These are phyloP conservation scores for Paramecium bursaria DNA, from an alignment of 73 alveolate species.

Conservation along the genomic window DNA sequence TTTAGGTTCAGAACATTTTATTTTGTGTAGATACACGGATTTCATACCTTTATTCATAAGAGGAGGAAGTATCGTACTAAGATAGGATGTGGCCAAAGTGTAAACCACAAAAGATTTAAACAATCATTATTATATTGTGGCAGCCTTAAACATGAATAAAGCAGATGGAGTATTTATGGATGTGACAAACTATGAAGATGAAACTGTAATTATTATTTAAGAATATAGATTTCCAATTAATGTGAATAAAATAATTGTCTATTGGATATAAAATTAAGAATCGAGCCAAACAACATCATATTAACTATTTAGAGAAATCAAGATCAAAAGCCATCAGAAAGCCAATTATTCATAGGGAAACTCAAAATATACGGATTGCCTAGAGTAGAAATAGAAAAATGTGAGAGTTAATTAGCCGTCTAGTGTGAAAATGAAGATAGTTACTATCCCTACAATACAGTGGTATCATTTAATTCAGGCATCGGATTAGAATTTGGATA, in stretches of 20 bases:
- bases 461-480: slow-evolving; percentile 1
- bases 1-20: slow-evolving; percentile 12
- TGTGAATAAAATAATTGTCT: not conserved
- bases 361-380: slow-evolving; percentile 20
- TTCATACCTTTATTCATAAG: slow-evolving; percentile 1
- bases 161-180: slow-evolving; percentile 33
- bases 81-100: not conserved
- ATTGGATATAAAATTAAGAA: not conserved
- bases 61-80: slow-evolving; percentile 27
- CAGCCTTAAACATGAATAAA: not conserved
- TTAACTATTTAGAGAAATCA: not conserved
- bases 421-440: not conserved
- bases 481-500: slow-evolving; percentile 48
- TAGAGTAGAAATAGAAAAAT: not conserved
- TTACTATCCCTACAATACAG: not conserved
- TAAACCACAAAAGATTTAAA: not conserved
- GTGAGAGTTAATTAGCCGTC: slow-evolving; percentile 1
- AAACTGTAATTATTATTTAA: not conserved
- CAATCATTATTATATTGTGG: slow-evolving; percentile 13
- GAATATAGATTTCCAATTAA: not conserved
- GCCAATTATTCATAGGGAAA: not conserved
- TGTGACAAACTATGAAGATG: not conserved
- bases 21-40: slow-evolving; percentile 45
- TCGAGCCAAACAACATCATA: not conserved
- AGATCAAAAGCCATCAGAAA: slow-evolving; percentile 1